Percentiles rank a stretch among this genome's conserved stretches.
Evolutionary conservation across 2,329 filamentous ascomycete species (phyloP).

Genomic region (Aspergillus ochraceus): DNA sequence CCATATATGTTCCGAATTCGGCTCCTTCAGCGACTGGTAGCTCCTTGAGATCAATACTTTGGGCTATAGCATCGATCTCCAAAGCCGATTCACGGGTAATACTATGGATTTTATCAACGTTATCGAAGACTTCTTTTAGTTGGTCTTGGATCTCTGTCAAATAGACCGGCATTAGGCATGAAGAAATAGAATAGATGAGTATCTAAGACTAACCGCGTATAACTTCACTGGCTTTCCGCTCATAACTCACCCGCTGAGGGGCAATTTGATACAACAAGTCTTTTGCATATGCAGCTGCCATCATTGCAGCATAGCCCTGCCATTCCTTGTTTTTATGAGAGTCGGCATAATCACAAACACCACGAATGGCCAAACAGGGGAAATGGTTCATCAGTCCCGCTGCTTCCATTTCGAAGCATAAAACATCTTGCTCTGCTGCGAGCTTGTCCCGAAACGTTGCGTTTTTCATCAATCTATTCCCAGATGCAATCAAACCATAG

Average conservation of each 20-base stretch:
- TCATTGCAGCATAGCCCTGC: constrained; percentile 11
- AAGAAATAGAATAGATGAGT: background rate
- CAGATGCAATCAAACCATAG: constrained; percentile 25
- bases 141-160: background rate
- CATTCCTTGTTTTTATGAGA: constrained; percentile 13
- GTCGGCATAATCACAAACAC: constrained; percentile 26
- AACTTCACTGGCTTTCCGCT: background rate
- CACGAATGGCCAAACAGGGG: constrained; percentile 24
- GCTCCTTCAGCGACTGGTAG: background rate
- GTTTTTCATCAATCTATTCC: constrained; percentile 20
- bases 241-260: background rate
- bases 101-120: background rate
- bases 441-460: constrained; percentile 14
- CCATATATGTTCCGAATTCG: background rate
- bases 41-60: background rate
- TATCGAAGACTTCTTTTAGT: background rate
- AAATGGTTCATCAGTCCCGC: constrained; percentile 16
- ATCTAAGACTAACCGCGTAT: background rate
- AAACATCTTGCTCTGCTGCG: constrained; percentile 3
- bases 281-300: constrained; percentile 18
- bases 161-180: background rate
- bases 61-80: background rate
- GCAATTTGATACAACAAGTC: background rate
- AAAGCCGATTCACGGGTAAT: no score
- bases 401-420: constrained; percentile 23